Base-by-base conservation (phyloP, 1,139 yeast species). In the Ashbya aceris region DNA sequence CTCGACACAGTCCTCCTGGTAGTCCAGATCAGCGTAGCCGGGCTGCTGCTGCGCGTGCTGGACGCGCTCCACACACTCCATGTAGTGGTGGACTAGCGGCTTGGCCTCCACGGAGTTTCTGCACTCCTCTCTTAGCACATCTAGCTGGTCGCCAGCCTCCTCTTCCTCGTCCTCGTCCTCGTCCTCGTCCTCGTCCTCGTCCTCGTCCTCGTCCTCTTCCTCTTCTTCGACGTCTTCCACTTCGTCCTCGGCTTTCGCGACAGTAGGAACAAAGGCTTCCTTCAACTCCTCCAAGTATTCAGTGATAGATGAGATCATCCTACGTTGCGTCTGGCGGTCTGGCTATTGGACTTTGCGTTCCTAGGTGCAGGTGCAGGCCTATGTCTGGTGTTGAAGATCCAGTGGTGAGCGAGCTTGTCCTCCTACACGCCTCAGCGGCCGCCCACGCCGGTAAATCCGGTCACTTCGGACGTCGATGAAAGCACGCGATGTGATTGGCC, bases 1-100 rank as follows among this genome's bases (percentile, higher is more conserved):
- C 69, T 91, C 97, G 51, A 89, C 82, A 73, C 98, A 91, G 69
- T 89, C 95, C 71, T 89, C 97, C 70, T 89, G 87, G 74, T 85
- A 74, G n/a, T 73, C 79, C 60, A 74, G 74, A 45, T 81, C 79
- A 30, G 70, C 95, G 64, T 89, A 87, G 51, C 71, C 94, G 53
- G 77, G 82, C 60, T 85, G 89, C 69, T 85, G 83, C 72, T 73
- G 76, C 60, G 80, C 95, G 65, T 80, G 77, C 54, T 89, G 79
- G 53, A 91, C 97, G 72, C 97, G 85, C 67, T 83, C 96, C 47
- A 79, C 78, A 75, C 98, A 91, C 68, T 89, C 96, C 49, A 83
- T 81, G 70, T 83, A 87, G 69, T 89, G 97, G 68, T 89, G 96
- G 62, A 76, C 74, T 65, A 73, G 76, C 52, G 79, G 79, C 56